Conservation (phyloP, 2,329 filamentous ascomycete species). For the Magnaporthiopsis poae region DNA sequence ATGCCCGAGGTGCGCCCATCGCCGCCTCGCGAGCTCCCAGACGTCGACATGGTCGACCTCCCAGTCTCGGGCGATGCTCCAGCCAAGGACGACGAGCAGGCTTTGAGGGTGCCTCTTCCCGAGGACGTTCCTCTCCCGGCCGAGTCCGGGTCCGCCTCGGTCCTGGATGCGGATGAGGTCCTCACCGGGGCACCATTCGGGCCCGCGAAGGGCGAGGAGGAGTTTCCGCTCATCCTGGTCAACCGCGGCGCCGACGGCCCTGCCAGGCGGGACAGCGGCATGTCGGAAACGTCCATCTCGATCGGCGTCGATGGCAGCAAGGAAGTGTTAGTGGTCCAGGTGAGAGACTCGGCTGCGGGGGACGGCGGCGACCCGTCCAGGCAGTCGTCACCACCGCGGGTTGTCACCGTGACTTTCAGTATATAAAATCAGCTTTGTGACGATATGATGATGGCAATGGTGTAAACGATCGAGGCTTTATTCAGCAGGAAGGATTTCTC, state of each 20-base stretch:
- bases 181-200: background rate
- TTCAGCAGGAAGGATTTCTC: background rate
- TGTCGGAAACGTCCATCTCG: slow-evolving; percentile 1
- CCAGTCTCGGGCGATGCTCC: background rate
- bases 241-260: background rate
- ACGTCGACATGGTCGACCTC: background rate
- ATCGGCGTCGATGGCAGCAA: slow-evolving; percentile 8
- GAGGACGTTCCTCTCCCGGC: background rate
- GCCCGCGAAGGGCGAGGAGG: background rate
- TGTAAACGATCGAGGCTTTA: background rate
- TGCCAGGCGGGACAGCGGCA: background rate
- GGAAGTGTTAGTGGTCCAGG: slow-evolving; percentile 2
- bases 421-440: slow-evolving; percentile 2
- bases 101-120: background rate
- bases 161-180: background rate
- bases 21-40: background rate
- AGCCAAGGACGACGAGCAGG: background rate
- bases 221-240: slow-evolving; percentile 1
- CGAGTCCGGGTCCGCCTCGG: background rate
- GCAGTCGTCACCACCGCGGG: background rate
- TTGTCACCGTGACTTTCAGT: slow-evolving; percentile 3
- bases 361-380: background rate
- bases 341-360: background rate
- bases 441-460: background rate
- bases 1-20: background rate